Conservation (phyloP, 257 asterid genomes). For the Cynanchum wilfordii region DNA sequence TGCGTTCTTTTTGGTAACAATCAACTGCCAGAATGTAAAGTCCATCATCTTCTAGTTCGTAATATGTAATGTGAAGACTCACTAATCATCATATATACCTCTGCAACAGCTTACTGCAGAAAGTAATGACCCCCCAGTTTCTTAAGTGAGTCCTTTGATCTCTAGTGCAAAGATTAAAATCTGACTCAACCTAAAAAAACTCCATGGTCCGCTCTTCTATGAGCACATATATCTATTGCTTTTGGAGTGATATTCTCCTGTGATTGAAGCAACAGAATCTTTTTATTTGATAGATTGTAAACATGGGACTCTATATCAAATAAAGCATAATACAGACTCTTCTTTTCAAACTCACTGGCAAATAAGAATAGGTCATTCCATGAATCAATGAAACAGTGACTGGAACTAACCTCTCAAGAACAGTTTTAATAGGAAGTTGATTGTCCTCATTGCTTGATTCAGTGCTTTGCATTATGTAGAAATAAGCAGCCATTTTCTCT, state of each 20-base stretch:
- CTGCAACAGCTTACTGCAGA: neutral
- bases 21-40: neutral
- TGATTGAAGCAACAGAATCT: neutral
- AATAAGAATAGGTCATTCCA: neutral
- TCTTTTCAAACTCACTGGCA: neutral
- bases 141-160: neutral
- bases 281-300: neutral
- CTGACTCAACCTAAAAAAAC: neutral
- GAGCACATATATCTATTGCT: neutral
- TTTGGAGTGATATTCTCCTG: neutral
- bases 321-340: neutral
- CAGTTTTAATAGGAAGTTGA: constrained; percentile 36
- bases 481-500: constrained; percentile 48
- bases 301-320: neutral
- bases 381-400: neutral
- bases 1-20: neutral
- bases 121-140: neutral
- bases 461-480: constrained; percentile 49
- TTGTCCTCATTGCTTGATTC: constrained; percentile 23
- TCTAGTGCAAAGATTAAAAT: too few relatives aligned
- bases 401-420: constrained; percentile 48
- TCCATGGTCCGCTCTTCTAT: neutral
- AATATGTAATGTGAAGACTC: neutral
- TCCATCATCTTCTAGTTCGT: neutral
- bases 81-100: neutral